phyloP scores from a whole-genome alignment of 441 rosid genomes.

The Jatropha multifida region DNA sequence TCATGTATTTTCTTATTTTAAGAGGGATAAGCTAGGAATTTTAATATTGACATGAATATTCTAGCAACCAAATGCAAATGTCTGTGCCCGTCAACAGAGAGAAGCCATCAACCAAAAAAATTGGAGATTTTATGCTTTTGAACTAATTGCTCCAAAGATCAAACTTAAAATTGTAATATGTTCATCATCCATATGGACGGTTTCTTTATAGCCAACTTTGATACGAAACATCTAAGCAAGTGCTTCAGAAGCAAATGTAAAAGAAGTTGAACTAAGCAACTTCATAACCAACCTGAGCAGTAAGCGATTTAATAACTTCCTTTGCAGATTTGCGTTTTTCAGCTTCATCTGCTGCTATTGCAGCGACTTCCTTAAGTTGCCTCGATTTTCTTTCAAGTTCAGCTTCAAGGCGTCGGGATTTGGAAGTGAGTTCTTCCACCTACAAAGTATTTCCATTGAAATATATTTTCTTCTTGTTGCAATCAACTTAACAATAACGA shows the following conservation, averaged over 20 bases:
- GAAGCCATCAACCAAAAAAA: slow-evolving; percentile 8
- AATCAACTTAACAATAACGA: background rate
- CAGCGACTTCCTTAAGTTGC: slow-evolving; percentile 51
- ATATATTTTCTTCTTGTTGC: background rate
- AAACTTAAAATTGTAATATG: background rate
- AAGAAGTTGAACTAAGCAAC: slow-evolving; percentile 12
- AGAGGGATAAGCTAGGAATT: background rate
- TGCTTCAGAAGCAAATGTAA: slow-evolving; percentile 3
- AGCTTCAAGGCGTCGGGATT: slow-evolving; percentile 50
- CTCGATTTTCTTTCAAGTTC: slow-evolving; percentile 54
- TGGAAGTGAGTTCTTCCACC: slow-evolving; percentile 56
- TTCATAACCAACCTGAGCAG: slow-evolving; percentile 50
- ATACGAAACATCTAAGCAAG: background rate
- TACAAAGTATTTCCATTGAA: slow-evolving; percentile 25
- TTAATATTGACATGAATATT: background rate
- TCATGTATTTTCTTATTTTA: background rate
- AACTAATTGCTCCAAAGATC: background rate
- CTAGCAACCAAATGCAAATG: background rate
- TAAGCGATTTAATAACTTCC: slow-evolving; percentile 59
- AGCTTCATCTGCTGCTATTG: slow-evolving; percentile 65
- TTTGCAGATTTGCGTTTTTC: slow-evolving; percentile 67
- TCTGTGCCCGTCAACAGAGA: background rate
- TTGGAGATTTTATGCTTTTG: background rate
- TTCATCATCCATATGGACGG: background rate
- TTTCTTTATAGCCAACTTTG: slow-evolving; percentile 4